Conservation (phyloP, 805 yeast genomes). For the Metschnikowia kunwiensis region DNA sequence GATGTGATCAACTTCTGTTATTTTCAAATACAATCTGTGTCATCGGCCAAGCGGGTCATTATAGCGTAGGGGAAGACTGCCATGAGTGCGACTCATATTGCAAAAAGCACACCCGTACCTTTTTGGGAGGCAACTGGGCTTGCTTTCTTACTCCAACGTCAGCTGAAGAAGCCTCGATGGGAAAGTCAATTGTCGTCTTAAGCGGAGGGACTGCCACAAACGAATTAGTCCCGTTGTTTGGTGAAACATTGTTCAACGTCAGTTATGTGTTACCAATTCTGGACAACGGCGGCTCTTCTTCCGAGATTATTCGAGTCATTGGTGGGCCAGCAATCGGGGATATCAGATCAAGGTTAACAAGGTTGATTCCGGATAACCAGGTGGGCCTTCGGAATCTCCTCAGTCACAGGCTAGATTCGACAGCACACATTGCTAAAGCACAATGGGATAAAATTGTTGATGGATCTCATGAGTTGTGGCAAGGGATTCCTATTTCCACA, state of each 20-base stretch:
- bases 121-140: too few species aligned
- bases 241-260: constrained; percentile 41
- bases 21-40: too few species aligned
- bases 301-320: constrained; percentile 77
- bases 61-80: too few species aligned
- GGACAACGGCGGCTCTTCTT: constrained; percentile 94
- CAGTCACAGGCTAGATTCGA: constrained; percentile 49
- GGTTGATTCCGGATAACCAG: constrained; percentile 60
- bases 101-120: too few species aligned
- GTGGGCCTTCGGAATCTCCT: constrained; percentile 33
- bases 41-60: too few species aligned
- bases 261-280: constrained; percentile 77
- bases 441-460: constrained; percentile 82
- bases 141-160: too few species aligned
- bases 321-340: constrained; percentile 98
- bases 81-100: too few species aligned
- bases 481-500: constrained; percentile 51
- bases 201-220: constrained; percentile 91
- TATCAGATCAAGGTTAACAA: constrained; percentile 72
- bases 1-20: too few species aligned
- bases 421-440: constrained; percentile 48
- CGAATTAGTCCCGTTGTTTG: constrained; percentile 60
- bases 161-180: constrained; percentile 5
- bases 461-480: constrained; percentile 74
- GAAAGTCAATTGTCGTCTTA: constrained; percentile 35